phyloP scores from a whole-genome alignment of 2,329 filamentous ascomycete species.

The Penicillium sp. region DNA sequence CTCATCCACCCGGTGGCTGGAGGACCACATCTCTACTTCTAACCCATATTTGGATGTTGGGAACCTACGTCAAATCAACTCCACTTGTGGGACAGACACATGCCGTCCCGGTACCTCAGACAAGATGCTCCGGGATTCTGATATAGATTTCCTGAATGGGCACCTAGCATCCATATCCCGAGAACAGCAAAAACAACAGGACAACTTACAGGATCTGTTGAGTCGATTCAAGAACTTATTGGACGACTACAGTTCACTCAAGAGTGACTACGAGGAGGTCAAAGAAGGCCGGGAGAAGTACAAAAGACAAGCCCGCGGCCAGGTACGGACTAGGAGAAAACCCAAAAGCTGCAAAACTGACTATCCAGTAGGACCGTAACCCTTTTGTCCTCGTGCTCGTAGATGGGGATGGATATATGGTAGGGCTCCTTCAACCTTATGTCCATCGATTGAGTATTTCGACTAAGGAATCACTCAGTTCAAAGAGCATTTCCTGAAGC shows the following conservation, averaged over 20 bases:
- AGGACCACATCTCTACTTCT: not conserved
- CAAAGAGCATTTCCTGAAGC: conserved; percentile 48
- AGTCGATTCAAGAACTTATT: conserved; percentile 47
- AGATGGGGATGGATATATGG: conserved; percentile 59
- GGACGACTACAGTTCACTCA: conserved; percentile 54
- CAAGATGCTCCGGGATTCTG: conserved; percentile 25
- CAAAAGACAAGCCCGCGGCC: conserved; percentile 50
- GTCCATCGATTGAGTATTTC: conserved; percentile 42
- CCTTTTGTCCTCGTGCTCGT: conserved; percentile 60
- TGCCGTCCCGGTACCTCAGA: conserved; percentile 16
- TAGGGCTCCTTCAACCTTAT: conserved; percentile 43
- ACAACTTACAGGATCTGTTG: conserved; percentile 34
- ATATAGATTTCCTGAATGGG: conserved; percentile 26
- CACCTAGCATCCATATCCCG: conserved; percentile 18
- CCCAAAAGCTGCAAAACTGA: conserved; percentile 4
- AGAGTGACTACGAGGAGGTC: conserved; percentile 57
- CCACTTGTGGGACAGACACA: conserved; percentile 19
- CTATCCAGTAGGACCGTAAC: conserved; percentile 44
- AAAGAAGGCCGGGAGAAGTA: conserved; percentile 53
- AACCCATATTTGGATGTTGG: conserved; percentile 13
- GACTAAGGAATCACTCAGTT: conserved; percentile 54
- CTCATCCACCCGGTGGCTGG: not conserved
- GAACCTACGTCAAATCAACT: not conserved
- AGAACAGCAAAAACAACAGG: conserved; percentile 31
- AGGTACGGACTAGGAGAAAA: conserved; percentile 28